These are phyloP conservation scores for Backusella liffmaniae DNA, from an alignment of 192 early-diverging fungal species.

Conservation along the genomic window DNA sequence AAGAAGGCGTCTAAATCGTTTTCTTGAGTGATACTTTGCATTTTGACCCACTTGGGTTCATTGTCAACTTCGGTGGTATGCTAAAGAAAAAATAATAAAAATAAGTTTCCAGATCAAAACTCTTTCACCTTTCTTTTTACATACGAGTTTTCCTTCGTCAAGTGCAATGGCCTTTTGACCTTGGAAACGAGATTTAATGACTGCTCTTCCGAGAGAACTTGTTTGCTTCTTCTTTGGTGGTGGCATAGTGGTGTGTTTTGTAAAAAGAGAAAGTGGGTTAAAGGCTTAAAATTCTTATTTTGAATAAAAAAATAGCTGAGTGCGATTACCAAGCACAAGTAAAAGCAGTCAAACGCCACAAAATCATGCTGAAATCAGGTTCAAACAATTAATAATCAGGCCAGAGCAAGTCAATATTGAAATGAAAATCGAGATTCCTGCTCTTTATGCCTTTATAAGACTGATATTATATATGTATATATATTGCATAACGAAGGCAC, in stretches of 20 bases:
- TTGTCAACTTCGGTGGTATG: slow-evolving; percentile 89
- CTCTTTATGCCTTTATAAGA: too few relatives aligned
- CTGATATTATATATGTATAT: too few relatives aligned
- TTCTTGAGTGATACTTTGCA: slow-evolving; percentile 96
- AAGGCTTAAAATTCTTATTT: background rate
- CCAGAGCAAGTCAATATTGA: too few relatives aligned
- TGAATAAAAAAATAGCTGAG: background rate
- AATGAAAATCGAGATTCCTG: too few relatives aligned
- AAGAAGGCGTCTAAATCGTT: slow-evolving; percentile 97
- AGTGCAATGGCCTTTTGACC: slow-evolving; percentile 38
- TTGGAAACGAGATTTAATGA: slow-evolving; percentile 37
- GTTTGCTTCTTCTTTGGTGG: slow-evolving; percentile 34
- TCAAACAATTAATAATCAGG: background rate
- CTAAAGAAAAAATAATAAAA: slow-evolving; percentile 21
- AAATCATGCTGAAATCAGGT: background rate
- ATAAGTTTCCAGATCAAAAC: background rate
- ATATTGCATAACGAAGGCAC: too few relatives aligned
- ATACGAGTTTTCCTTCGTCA: slow-evolving; percentile 38
- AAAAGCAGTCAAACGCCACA: slow-evolving; percentile 15
- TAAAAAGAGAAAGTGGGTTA: background rate
- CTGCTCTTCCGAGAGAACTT: slow-evolving; percentile 35
- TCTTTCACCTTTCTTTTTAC: background rate
- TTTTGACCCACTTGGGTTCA: slow-evolving; percentile 77
- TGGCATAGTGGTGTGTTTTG: slow-evolving; percentile 13
- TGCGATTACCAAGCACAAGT: background rate